These are phyloP conservation scores for Corymbia citriodora DNA, from an alignment of 441 rosid species.

Conservation along the genomic window DNA sequence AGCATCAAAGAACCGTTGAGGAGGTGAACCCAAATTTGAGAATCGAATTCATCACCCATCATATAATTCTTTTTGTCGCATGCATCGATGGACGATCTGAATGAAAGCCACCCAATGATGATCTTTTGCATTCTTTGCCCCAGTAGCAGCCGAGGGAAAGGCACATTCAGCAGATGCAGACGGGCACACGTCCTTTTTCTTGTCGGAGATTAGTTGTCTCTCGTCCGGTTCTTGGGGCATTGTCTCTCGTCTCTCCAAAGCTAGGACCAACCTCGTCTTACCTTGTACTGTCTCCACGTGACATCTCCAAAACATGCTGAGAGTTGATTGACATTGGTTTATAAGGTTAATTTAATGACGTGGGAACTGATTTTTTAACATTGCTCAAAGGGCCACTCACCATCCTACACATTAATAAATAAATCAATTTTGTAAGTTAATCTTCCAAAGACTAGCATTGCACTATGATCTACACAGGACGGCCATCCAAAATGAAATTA, in stretches of 20 bases:
- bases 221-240: background rate
- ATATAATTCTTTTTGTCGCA: background rate
- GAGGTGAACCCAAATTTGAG: background rate
- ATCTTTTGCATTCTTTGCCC: background rate
- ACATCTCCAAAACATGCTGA: background rate
- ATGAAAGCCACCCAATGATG: background rate
- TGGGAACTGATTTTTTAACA: background rate
- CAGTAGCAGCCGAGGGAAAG: background rate
- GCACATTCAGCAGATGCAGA: background rate
- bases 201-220: background rate
- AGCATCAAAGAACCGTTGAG: background rate
- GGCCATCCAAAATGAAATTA: background rate
- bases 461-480: fast-evolving
- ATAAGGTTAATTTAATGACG: background rate
- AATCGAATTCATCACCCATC: background rate
- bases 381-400: background rate
- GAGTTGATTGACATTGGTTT: background rate
- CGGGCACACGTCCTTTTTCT: background rate
- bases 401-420: background rate
- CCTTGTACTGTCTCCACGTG: background rate
- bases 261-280: background rate
- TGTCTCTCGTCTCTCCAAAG: background rate
- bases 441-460: background rate
- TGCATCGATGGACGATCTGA: background rate
- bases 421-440: background rate